Evolutionary conservation across 768 basidiomycete species (phyloP).

Genomic region (Sporobolomyces pararoseus): DNA sequence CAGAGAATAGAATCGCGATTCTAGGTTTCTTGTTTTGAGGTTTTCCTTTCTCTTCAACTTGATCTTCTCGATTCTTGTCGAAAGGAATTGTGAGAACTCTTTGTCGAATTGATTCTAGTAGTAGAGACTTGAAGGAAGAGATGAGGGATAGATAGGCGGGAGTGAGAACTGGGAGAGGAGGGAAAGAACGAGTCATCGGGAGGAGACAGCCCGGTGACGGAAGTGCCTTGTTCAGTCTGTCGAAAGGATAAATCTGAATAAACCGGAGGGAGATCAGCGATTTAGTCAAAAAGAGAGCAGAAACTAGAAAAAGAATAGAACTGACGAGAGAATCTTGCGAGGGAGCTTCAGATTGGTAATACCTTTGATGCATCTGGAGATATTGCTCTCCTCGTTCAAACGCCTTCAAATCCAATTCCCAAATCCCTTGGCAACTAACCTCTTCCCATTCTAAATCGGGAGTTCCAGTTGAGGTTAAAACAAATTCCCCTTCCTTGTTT

Average conservation of each 20-base stretch:
- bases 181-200: not conserved
- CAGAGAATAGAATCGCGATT: conserved; percentile 85
- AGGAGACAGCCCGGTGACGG: conserved; percentile 36
- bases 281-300: no score
- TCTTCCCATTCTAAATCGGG: not conserved
- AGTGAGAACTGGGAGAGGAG: conserved; percentile 5
- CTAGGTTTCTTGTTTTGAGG: conserved; percentile 45
- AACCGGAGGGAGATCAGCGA: no score
- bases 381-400: not conserved
- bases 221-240: conserved; percentile 43
- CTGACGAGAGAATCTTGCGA: conserved; percentile 17
- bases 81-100: conserved; percentile 35
- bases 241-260: conserved; percentile 39
- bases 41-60: no score
- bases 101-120: conserved; percentile 31
- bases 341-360: conserved; percentile 2
- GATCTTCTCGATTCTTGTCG: no score
- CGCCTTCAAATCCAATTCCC: not conserved
- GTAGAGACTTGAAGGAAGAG: conserved; percentile 41
- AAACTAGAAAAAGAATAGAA: no score
- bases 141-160: conserved; percentile 40
- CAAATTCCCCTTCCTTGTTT: conserved; percentile 55
- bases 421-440: not conserved
- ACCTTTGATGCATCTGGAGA: not conserved
- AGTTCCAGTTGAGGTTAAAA: conserved; percentile 65